Base-by-base conservation (phyloP, 805 yeast species). In the Candida insectorum region DNA sequence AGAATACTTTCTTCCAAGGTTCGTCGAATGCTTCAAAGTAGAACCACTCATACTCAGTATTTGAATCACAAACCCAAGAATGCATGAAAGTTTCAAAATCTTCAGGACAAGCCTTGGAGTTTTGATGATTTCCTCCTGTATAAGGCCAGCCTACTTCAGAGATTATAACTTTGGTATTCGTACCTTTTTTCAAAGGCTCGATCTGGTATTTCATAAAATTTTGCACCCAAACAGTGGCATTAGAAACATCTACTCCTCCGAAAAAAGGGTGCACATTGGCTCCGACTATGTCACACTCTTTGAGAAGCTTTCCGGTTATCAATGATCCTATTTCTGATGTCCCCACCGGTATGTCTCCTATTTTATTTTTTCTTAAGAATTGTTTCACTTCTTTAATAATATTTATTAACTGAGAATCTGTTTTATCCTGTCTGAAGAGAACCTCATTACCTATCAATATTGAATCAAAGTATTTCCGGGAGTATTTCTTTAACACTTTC, bases 71-170 rank as follows among this genome's bases (percentile, higher is more conserved):
- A 1, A 75, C 49, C 76, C 79, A 81, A 4, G 58, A 56, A 30
- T 68, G 54, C 36, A 80, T 40, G 38, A 81, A 79, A 5, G 37
- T 40, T 36, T 76, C 77, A 45, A 69, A 52, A 29, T 71, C 65
- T 5, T 44, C 34, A 3, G 48, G 41, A 2, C 72, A 73, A 0
- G 86, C 84, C 3, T 52, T 48, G 0, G 87, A 65, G 1, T 56
- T 51, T 26, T 58, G 49, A 36, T 61, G 67, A 1, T 24, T 37
- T 0, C 85, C 86, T 3, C 87, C 88, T 2, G 55, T 61, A 26
- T 67, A 74, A 0, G 88, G 89, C 89, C 88, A 81, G 0, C 87
- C 88, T 14, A 80, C 71, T 43, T 81, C 87, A 0, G 84, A 65
- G 1, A 81, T 63, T 4, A 71, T 58, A 5, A 78, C 44, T 19